Evolutionary conservation across 2,329 filamentous ascomycete species (phyloP), one percentile per base, ranked within the genome.

Genomic region (Diatrype stigma): DNA sequence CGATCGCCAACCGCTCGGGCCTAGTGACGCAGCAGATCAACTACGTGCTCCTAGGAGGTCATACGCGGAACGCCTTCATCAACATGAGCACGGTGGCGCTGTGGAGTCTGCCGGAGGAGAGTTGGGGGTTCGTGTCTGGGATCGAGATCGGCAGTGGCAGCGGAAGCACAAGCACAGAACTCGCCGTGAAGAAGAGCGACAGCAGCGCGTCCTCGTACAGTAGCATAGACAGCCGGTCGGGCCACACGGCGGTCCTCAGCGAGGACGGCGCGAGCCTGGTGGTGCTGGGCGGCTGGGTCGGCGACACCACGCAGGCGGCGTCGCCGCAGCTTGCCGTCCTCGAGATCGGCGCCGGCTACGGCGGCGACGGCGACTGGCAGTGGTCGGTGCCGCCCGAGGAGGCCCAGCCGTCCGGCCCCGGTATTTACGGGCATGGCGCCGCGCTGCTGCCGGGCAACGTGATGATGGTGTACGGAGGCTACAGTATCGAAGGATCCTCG

Each of bases 81-180:
- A 96, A 96, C 67, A 96, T 96, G 87, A 95, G 90, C 51, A 89
- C 90, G 42, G 82, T 93, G 1, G 93, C 91, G 0, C 74, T 96
- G 2, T 96, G 92, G 77, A 92, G 85, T 49, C 74, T 96, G 6
- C 93, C 93, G 0, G 87, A 95, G 62, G 85, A 91, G 63, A 86
- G 81, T 48, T 97, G 93, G 93, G 86, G 83, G 26, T 96, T 93
- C 66, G 74, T 95, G 23, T 75, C 79, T 1, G 52, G 59, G 14
- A 60, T 68, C 19, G 45, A 38, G 10, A 82, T 92, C n/a, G 72
- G 34, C 6, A 37, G 34, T 37, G 69, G 73, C 3, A 72, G 76
- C 2, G 52, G 61, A 16, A 55, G 61, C 3, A 58, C 70, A 2
- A 79, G 73, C 48, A 80, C 80, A 0, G 84, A 88, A 59, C 73